Evolutionary conservation across 768 basidiomycete genomes (phyloP), one percentile per base, ranked within the genome.

Genomic region (Suillus decipiens): DNA sequence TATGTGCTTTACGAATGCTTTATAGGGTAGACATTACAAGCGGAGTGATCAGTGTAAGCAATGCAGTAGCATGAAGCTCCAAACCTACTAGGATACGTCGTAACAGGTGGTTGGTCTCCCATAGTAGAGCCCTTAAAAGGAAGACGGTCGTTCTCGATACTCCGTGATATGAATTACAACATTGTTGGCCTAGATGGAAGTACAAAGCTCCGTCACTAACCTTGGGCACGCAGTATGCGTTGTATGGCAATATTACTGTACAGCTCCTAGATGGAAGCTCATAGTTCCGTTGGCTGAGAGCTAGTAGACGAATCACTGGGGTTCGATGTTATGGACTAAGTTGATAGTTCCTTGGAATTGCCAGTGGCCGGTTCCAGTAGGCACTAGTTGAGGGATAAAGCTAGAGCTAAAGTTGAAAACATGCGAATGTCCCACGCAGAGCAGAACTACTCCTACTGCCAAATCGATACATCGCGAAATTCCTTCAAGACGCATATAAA

Each of bases 401-500:
- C 34, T n/a, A n/a, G 3, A 28, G 37, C 10, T 45, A 12, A 22
- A 28, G 50, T 51, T 51, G 31, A 51, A 51, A 51, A 10, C 15
- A 3, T 50, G 15, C 15, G 48, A 5, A 10, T 19, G 28, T 51
- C 50, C 50, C 50, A 51, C 50, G 48, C 48, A 48, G 24, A 28
- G 47, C 14, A 28, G 47, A n/a, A n/a, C n/a, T n/a, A n/a, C n/a
- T n/a, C n/a, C n/a, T n/a, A n/a, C n/a, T n/a, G n/a, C n/a, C n/a
- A 28, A 28, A 28, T 28, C 28, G 28, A 28, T 28, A 28, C 28
- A 28, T 6, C 90, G 90, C 14, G 89, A 28, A 75, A 72, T 50
- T 79, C 83, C 2, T 92, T 93, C 83, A 92, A 91, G 74, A 77
- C 82, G 22, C 84, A 85, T 73, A 92, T 92, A 91, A 70, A 85